Conservation (phyloP, 1,284 basidiomycete genomes). For the Tranzscheliella williamsii region DNA sequence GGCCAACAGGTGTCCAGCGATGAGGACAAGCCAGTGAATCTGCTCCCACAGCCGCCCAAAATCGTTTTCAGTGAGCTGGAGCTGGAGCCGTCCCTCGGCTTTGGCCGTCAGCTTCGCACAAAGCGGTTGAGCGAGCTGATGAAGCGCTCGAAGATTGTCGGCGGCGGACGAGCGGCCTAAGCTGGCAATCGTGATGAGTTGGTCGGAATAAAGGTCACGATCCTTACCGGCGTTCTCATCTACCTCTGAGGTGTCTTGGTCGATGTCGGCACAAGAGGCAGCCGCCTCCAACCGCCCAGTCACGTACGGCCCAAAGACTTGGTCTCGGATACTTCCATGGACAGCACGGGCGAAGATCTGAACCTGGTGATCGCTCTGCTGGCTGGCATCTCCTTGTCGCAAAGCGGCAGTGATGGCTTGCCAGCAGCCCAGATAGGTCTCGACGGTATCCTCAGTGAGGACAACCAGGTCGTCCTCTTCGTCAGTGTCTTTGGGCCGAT, state of each 20-base stretch:
- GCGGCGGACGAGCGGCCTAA: slow-evolving; percentile 37
- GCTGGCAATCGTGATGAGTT: slow-evolving; percentile 46
- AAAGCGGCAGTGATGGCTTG: slow-evolving; percentile 19
- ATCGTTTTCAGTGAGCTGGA: slow-evolving; percentile 6
- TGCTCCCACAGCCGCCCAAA: slow-evolving; percentile 52
- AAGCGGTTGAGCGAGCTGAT: slow-evolving; percentile 18
- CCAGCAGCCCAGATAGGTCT: slow-evolving; percentile 36
- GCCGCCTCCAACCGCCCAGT: slow-evolving; percentile 43
- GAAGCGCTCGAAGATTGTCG: slow-evolving; percentile 16
- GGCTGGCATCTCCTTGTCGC: slow-evolving; percentile 13
- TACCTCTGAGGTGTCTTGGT: slow-evolving; percentile 35
- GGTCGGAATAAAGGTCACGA: slow-evolving; percentile 48
- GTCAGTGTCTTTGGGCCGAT: slow-evolving; percentile 19
- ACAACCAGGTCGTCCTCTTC: slow-evolving; percentile 45
- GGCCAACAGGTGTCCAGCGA: slow-evolving; percentile 46
- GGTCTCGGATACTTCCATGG: slow-evolving; percentile 35
- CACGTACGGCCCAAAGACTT: slow-evolving; percentile 49
- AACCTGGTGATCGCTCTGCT: slow-evolving; percentile 13
- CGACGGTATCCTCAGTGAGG: slow-evolving; percentile 38
- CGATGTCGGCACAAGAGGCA: slow-evolving; percentile 6
- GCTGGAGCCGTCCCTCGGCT: slow-evolving; percentile 13
- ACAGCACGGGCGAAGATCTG: slow-evolving; percentile 24
- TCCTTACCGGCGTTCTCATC: slow-evolving; percentile 43
- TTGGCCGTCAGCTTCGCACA: slow-evolving; percentile 30
- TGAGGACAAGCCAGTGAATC: slow-evolving; percentile 51